Conservation (phyloP, 352 stramenopile genomes). For the Globisporangium carolinianum region DNA sequence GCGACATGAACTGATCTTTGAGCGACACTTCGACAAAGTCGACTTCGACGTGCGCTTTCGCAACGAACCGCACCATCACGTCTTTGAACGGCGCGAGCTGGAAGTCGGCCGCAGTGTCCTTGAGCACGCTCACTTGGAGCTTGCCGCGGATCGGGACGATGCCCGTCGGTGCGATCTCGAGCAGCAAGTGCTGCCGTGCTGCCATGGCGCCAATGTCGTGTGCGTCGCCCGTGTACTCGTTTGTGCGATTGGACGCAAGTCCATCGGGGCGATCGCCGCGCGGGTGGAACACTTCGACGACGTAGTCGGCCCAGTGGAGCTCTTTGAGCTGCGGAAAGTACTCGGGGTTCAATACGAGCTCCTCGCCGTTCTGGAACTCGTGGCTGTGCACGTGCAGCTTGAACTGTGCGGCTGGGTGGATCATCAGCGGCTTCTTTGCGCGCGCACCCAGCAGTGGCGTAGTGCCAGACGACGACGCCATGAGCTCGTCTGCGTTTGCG, state of each 20-base stretch:
- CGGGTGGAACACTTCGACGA: conserved; percentile 78
- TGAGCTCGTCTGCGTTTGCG: background rate
- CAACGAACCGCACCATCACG: conserved; percentile 75
- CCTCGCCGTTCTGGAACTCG: conserved; percentile 77
- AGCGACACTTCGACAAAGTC: conserved; percentile 89
- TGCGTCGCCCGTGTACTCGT: background rate
- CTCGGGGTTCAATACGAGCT: conserved; percentile 78
- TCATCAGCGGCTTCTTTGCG: conserved; percentile 33
- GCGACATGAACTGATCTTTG: conserved; percentile 91
- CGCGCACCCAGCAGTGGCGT: background rate
- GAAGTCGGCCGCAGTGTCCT: conserved; percentile 70
- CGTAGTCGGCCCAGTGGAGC: conserved; percentile 61
- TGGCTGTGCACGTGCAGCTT: conserved; percentile 79
- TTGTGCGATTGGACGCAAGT: conserved; percentile 3
- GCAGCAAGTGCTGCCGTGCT: conserved; percentile 60
- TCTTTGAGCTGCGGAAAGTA: conserved; percentile 71
- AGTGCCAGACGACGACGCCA: background rate
- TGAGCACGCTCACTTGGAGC: conserved; percentile 77
- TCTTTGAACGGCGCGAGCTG: conserved; percentile 71
- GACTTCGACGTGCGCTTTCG: conserved; percentile 66
- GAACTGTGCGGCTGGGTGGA: conserved; percentile 50
- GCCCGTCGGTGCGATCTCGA: conserved; percentile 68
- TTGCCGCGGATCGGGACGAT: conserved; percentile 65
- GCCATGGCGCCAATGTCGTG: conserved; percentile 5
- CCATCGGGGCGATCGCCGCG: background rate